Base-by-base conservation (phyloP, 345 rosid genomes). In the Gossypium arboreum region DNA sequence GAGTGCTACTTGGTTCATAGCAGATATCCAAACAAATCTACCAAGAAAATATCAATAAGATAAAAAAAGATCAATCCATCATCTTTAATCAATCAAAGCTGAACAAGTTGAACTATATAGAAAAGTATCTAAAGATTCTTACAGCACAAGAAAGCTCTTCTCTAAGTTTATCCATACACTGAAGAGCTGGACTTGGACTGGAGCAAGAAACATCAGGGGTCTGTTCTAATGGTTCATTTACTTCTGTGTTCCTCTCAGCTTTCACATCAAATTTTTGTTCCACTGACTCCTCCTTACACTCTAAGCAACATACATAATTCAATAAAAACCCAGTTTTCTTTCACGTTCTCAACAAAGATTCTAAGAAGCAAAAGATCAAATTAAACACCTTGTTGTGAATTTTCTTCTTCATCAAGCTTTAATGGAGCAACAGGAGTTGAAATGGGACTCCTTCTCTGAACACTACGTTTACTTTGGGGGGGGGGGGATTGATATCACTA, bases 121-220 rank as follows among this genome's bases (percentile, higher is more conserved):
- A 41, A 44, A 51, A 56, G 75, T 20, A 68, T 52, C 4, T 24
- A 27, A 47, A 75, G 80, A 76, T 51, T n/a, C 91, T 85, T 83
- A 95, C 97, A 7, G 99, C 99, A 64, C 99, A 95, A 15, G 99
- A 95, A 64, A 94, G 88, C 57, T 94, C 98, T 12, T 93, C 96
- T 76, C 91, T 87, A 15, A 94, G 98, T 77, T 88, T 91, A 73
- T 93, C 98, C 62, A 93, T 78, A 73, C 92, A 89, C 1, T 94
- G 89, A 74, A 87, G 78, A 62, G 52, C 75, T 7, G 12, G 41
- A 5, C 41, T 34, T 34, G 41, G 41, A 34, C 7, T 34, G 41
- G 41, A 34, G 7, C 41, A 5, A 34, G 41, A 34, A 34, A 34
- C 41, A 34, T 34, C 7, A 5, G 41, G 41, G 41, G 41, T 34